Conservation (phyloP, 768 basidiomycete species). For the Tricholoma flavovirens region DNA sequence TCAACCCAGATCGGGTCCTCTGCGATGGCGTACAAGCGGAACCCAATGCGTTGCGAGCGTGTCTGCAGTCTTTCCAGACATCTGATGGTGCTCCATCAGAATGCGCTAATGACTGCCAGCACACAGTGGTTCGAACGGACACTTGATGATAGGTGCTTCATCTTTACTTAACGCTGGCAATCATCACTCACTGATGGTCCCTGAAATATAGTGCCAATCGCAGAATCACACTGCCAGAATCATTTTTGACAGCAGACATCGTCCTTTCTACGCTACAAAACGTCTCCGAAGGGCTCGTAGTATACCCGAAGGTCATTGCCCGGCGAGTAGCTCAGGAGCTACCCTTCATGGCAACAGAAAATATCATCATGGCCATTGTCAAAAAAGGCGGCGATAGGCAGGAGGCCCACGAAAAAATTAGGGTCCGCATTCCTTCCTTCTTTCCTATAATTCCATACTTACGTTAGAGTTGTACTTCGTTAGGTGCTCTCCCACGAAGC, state of each 20-base stretch:
- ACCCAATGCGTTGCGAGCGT: conserved; percentile 98
- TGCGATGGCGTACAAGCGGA: conserved; percentile 99
- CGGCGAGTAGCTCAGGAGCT: conserved; percentile 90
- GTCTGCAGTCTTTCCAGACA: conserved; percentile 96
- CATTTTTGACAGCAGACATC: conserved; percentile 95
- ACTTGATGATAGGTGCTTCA: conserved; percentile 79
- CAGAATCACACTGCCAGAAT: conserved; percentile 92
- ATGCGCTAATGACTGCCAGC: conserved; percentile 89
- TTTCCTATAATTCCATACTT: conserved; percentile 2
- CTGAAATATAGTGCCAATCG: conserved; percentile 73
- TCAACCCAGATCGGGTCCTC: conserved; percentile 96
- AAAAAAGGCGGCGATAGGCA: conserved; percentile 93
- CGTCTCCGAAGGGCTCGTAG: conserved; percentile 97
- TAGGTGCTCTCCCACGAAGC: conserved; percentile 94
- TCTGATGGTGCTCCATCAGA: conserved; percentile 93
- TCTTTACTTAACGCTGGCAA: neutral
- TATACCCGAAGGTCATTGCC: conserved; percentile 94
- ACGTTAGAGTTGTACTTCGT: neutral
- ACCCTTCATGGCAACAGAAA: conserved; percentile 99
- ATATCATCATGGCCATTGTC: conserved; percentile 98
- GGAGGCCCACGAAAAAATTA: conserved; percentile 93
- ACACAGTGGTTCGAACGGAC: conserved; percentile 99
- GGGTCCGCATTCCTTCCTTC: conserved; percentile 40
- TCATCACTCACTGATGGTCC: neutral
- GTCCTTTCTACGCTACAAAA: conserved; percentile 94